Conservation (phyloP, 805 yeast species). For the Wickerhamiella occidentalis region DNA sequence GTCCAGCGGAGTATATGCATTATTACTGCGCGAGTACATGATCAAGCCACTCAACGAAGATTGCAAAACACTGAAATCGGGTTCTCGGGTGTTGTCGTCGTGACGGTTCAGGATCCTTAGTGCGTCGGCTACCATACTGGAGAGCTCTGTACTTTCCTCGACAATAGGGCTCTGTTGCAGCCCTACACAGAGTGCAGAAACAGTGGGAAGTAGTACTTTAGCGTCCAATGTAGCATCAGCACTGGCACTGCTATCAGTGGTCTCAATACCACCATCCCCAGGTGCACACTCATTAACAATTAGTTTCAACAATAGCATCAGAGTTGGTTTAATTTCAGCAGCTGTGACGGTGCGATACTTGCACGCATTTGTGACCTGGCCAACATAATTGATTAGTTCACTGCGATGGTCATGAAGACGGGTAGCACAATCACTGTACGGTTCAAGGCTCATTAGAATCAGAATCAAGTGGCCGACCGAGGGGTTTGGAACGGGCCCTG, state of each 20-base stretch:
- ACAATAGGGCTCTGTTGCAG: constrained; percentile 4
- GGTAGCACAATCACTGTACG: not conserved
- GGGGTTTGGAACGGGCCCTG: constrained; percentile 10
- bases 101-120: constrained; percentile 3
- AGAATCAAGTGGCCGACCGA: constrained; percentile 1
- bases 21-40: constrained; percentile 19
- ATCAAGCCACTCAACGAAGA: constrained; percentile 16
- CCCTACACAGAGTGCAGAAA: not conserved
- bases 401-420: not conserved
- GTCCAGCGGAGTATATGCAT: constrained; percentile 28
- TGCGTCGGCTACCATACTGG: constrained; percentile 6
- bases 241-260: not conserved
- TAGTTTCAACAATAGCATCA: constrained; percentile 7
- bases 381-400: constrained; percentile 2
- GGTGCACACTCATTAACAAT: constrained; percentile 6
- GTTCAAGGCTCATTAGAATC: not conserved
- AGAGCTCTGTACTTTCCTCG: constrained; percentile 4
- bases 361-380: constrained; percentile 2
- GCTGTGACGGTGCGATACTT: not conserved
- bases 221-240: not conserved
- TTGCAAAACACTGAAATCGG: not conserved
- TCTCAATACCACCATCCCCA: not conserved
- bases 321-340: constrained; percentile 1
- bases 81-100: not conserved
- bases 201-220: constrained; percentile 3